Percentiles rank a stretch among this genome's conserved stretches.
These are phyloP conservation scores for Scalesia atractyloides DNA, from an alignment of 129 eudicot genomes.

Conservation along the genomic window DNA sequence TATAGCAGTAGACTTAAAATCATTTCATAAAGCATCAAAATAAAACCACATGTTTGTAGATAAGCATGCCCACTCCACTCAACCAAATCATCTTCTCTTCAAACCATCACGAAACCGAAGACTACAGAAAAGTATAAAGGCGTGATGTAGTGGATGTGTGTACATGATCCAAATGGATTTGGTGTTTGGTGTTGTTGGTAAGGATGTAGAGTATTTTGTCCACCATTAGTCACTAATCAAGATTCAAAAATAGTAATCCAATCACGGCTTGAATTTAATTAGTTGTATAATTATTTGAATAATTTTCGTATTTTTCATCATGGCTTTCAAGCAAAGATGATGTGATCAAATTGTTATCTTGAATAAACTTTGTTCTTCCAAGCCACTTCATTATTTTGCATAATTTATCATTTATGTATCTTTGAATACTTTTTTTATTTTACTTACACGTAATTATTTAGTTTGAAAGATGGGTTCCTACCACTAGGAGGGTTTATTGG, in stretches of 20 bases:
- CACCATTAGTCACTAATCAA: slow-evolving; percentile 28
- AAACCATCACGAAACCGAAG: slow-evolving; percentile 17
- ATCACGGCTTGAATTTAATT: slow-evolving; percentile 24
- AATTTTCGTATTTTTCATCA: slow-evolving; percentile 31
- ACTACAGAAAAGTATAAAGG: slow-evolving; percentile 6
- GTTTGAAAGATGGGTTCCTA: slow-evolving; percentile 31
- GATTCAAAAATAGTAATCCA: slow-evolving; percentile 26
- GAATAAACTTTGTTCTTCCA: slow-evolving; percentile 55
- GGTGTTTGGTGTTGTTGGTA: slow-evolving; percentile 45
- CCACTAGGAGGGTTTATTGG: slow-evolving; percentile 62
- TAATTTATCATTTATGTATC: slow-evolving; percentile 1
- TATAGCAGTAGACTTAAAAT: too few relatives aligned
- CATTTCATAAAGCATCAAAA: slow-evolving; percentile 16
- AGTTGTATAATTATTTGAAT: slow-evolving; percentile 9
- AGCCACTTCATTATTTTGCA: slow-evolving; percentile 59
- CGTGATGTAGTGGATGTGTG: slow-evolving; percentile 8
- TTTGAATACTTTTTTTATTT: slow-evolving; percentile 16
- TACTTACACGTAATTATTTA: slow-evolving; percentile 21
- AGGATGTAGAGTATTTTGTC: slow-evolving; percentile 32
- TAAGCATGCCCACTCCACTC: slow-evolving; percentile 26
- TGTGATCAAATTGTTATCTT: slow-evolving; percentile 32
- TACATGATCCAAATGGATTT: slow-evolving; percentile 13
- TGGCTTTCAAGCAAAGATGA: slow-evolving; percentile 76
- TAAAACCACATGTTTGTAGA: slow-evolving; percentile 10
- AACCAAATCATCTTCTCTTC: slow-evolving; percentile 28